phyloP scores from a whole-genome alignment of 140 eudicot species.

The Ambrosia hybrid region DNA sequence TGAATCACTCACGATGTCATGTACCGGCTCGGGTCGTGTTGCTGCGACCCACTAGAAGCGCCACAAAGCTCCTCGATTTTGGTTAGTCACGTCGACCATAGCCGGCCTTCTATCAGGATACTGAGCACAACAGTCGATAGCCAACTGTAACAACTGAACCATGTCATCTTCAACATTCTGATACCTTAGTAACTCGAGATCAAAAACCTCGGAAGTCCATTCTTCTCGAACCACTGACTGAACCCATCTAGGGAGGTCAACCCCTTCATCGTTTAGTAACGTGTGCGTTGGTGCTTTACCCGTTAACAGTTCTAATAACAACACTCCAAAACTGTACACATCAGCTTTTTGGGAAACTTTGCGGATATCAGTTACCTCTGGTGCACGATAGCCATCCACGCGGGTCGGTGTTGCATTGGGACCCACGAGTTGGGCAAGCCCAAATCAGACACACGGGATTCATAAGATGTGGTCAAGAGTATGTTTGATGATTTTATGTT shows the following conservation, averaged over 20 bases:
- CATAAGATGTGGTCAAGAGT: slow-evolving; percentile 61
- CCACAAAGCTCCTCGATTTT: slow-evolving; percentile 64
- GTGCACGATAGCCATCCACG: slow-evolving; percentile 80
- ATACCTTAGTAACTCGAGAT: slow-evolving; percentile 72
- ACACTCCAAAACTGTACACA: slow-evolving; percentile 76
- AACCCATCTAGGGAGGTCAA: slow-evolving; percentile 88
- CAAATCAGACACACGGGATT: slow-evolving; percentile 82
- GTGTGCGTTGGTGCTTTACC: slow-evolving; percentile 84
- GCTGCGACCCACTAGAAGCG: slow-evolving; percentile 30
- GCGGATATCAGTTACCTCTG: slow-evolving; percentile 71
- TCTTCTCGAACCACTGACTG: slow-evolving; percentile 83
- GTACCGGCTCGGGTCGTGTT: slow-evolving; percentile 27
- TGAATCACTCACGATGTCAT: slow-evolving; percentile 37
- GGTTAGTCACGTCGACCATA: slow-evolving; percentile 55
- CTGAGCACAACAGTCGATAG: slow-evolving; percentile 73
- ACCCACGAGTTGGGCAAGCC: slow-evolving; percentile 76
- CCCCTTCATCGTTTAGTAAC: slow-evolving; percentile 74
- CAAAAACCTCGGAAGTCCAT: slow-evolving; percentile 83
- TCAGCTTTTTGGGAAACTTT: slow-evolving; percentile 82
- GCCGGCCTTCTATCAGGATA: slow-evolving; percentile 73
- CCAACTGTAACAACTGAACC: slow-evolving; percentile 82
- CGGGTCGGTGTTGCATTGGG: slow-evolving; percentile 62
- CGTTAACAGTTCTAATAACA: slow-evolving; percentile 64
- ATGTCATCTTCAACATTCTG: slow-evolving; percentile 83
- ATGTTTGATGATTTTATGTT: slow-evolving; percentile 81